A percentile compares a stretch with the other conserved stretches of the same genome.
Evolutionary conservation across 192 early-diverging fungal species (phyloP).

Genomic region (Backusella liffmaniae): DNA sequence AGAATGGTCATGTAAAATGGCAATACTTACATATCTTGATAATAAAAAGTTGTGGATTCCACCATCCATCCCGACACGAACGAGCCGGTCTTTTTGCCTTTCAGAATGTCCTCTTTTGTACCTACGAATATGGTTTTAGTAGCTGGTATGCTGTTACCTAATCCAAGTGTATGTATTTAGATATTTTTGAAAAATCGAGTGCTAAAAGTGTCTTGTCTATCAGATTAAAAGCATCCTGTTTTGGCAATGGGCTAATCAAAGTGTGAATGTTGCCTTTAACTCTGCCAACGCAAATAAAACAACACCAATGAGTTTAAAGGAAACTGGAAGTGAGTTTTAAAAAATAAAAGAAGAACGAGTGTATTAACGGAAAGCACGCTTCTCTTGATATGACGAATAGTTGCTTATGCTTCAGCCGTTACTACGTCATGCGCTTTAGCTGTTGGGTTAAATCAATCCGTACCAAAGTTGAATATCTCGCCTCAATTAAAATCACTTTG

Average conservation of each 20-base stretch:
- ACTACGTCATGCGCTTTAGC: slow-evolving; percentile 76
- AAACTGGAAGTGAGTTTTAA: slow-evolving; percentile 60
- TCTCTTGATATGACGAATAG: slow-evolving; percentile 32
- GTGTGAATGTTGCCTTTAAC: slow-evolving; percentile 84
- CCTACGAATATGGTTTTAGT: slow-evolving; percentile 82
- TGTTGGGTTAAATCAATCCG: slow-evolving; percentile 64
- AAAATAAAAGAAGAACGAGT: no score
- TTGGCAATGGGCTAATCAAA: slow-evolving; percentile 85
- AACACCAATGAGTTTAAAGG: slow-evolving; percentile 66
- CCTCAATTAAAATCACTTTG: slow-evolving; percentile 40
- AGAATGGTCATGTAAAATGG: background rate
- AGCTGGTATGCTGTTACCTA: slow-evolving; percentile 84
- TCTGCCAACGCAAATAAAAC: slow-evolving; percentile 85
- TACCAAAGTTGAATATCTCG: slow-evolving; percentile 55
- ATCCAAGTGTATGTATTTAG: slow-evolving; percentile 55
- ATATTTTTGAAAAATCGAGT: background rate
- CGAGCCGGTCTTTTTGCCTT: slow-evolving; percentile 74
- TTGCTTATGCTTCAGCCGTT: slow-evolving; percentile 73
- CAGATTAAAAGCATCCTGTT: slow-evolving; percentile 60
- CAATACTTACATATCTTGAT: background rate
- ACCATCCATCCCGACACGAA: slow-evolving; percentile 83
- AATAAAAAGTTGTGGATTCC: slow-evolving; percentile 60
- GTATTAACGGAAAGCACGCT: background rate
- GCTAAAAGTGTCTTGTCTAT: background rate
- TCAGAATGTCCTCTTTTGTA: slow-evolving; percentile 83